Evolutionary conservation across 208 protist genomes (phyloP).

Genomic region (Leishmania guyanensis): DNA sequence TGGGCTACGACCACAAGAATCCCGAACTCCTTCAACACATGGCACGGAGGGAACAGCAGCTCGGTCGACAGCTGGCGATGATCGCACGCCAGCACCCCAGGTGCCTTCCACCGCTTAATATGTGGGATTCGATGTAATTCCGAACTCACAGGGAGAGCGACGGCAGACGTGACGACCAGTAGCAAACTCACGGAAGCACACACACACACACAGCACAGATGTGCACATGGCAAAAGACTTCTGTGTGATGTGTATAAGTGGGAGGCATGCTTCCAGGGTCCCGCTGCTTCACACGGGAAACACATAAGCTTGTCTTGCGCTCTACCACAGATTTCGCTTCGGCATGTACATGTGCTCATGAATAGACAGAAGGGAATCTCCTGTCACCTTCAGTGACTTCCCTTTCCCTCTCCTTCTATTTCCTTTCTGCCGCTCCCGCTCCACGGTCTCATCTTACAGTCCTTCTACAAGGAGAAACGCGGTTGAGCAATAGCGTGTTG

Average conservation of each 20-base stretch:
- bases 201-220: not conserved
- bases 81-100: conserved; percentile 47
- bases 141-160: not conserved
- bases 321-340: not conserved
- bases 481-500: not conserved
- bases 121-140: conserved; percentile 28
- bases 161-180: not conserved
- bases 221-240: not conserved
- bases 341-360: not conserved
- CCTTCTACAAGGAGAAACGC: not conserved
- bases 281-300: not conserved
- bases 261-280: not conserved
- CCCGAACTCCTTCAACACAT: conserved; percentile 57
- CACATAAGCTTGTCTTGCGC: not conserved
- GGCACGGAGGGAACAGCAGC: conserved; percentile 59
- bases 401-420: not conserved
- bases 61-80: conserved; percentile 39
- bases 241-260: not conserved
- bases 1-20: conserved; percentile 79
- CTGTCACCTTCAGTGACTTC: not conserved
- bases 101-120: conserved; percentile 41
- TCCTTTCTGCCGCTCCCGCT: not conserved
- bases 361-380: not conserved
- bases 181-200: not conserved
- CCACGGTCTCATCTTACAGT: not conserved